These are phyloP conservation scores for Bassia scoparia DNA, from an alignment of 148 eudicot genomes.

Conservation along the genomic window DNA sequence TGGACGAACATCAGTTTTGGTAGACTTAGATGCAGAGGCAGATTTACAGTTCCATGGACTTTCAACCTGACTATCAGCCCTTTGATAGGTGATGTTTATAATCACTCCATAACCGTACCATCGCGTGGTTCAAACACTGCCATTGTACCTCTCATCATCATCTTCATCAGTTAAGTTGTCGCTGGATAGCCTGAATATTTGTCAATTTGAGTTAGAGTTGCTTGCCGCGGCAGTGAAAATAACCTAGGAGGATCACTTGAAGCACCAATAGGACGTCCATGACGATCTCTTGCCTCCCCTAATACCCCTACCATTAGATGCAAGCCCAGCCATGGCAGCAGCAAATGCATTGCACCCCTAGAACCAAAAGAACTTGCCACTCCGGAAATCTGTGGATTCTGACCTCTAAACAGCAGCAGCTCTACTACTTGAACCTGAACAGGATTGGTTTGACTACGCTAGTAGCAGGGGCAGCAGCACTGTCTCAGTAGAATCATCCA, in stretches of 20 bases:
- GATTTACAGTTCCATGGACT: conserved; percentile 44
- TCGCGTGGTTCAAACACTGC: conserved; percentile 65
- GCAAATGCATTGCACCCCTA: conserved; percentile 98
- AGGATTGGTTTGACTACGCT: conserved; percentile 57
- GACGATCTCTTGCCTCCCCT: conserved; percentile 73
- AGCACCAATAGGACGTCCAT: conserved; percentile 60
- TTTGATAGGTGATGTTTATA: conserved; percentile 77
- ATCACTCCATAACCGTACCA: conserved; percentile 87
- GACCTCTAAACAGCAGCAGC: conserved; percentile 48
- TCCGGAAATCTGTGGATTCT: conserved; percentile 58
- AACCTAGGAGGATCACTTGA: conserved; percentile 66
- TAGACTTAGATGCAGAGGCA: conserved; percentile 41
- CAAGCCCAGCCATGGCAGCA: conserved; percentile 98
- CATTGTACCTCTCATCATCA: conserved; percentile 66
- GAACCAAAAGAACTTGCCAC: conserved; percentile 71
- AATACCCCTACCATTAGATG: conserved; percentile 75
- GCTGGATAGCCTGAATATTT: conserved; percentile 89
- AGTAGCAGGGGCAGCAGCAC: conserved; percentile 42
- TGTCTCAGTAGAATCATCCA: conserved; percentile 73
- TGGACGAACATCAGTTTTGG: conserved; percentile 43
- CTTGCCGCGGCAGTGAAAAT: conserved; percentile 79
- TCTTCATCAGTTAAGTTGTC: conserved; percentile 83
- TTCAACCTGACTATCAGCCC: conserved; percentile 61
- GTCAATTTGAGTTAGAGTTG: conserved; percentile 78
- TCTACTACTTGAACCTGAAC: conserved; percentile 74